Percentiles rank a stretch among this genome's conserved stretches.
These are phyloP conservation scores for Candida pini DNA, from an alignment of 805 yeast genomes.

Conservation along the genomic window DNA sequence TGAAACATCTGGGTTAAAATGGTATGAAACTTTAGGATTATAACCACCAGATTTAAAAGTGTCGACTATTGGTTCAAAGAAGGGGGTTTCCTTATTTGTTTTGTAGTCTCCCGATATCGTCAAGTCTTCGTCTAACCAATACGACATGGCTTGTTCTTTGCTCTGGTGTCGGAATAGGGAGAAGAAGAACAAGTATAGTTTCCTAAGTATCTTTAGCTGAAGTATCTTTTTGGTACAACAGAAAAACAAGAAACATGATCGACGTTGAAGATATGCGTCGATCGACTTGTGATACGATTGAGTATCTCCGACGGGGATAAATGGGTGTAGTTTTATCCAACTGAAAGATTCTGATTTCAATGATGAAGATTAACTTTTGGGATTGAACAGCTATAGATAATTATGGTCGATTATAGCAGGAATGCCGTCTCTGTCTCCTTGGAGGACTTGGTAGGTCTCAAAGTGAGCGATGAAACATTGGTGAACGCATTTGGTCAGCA, in stretches of 20 bases:
- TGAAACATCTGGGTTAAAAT: constrained; percentile 75
- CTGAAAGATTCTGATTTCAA: too few relatives aligned
- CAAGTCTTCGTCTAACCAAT: constrained; percentile 23
- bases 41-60: constrained; percentile 33
- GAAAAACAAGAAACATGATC: too few relatives aligned
- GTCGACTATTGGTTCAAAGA: constrained; percentile 38
- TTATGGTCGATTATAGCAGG: too few relatives aligned
- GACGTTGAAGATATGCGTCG: too few relatives aligned
- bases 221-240: too few relatives aligned
- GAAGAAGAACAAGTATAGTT: too few relatives aligned
- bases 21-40: constrained; percentile 73
- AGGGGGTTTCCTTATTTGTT: constrained; percentile 34
- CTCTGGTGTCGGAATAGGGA: too few relatives aligned
- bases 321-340: too few relatives aligned
- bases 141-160: constrained; percentile 16
- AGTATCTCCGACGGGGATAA: too few relatives aligned
- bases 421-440: constrained; percentile 10
- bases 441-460: constrained; percentile 21
- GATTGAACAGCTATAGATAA: not conserved
- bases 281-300: too few relatives aligned
- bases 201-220: too few relatives aligned
- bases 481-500: constrained; percentile 48
- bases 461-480: constrained; percentile 25
- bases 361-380: too few relatives aligned
- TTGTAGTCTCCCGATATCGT: constrained; percentile 22